These are phyloP conservation scores for Dichotomocladium elegans DNA, from an alignment of 371 early-diverging fungal species.

Conservation along the genomic window DNA sequence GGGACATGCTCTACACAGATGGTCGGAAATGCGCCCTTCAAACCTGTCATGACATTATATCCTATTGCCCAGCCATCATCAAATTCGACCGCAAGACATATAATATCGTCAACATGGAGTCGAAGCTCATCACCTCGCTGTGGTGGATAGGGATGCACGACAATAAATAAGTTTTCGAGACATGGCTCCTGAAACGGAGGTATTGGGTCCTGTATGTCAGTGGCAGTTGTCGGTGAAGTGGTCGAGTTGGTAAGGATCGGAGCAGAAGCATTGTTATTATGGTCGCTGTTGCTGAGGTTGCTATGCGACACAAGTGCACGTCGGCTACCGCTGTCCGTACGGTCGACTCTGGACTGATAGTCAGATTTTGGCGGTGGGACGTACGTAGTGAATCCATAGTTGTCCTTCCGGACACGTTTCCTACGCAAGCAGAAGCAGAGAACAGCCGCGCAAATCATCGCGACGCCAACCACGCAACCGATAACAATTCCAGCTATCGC, in stretches of 20 bases:
- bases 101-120: slow-evolving; percentile 61
- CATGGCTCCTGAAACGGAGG: slow-evolving; percentile 2
- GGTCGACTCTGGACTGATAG: not conserved
- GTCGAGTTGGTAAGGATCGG: not conserved
- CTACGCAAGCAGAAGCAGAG: slow-evolving; percentile 20
- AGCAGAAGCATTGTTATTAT: not conserved
- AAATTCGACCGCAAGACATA: slow-evolving; percentile 56
- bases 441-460: slow-evolving; percentile 4
- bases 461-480: slow-evolving; percentile 6
- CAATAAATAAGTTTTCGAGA: slow-evolving; percentile 43
- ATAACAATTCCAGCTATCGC: slow-evolving; percentile 15
- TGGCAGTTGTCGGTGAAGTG: not conserved
- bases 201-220: not conserved
- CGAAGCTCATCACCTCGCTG: slow-evolving; percentile 70
- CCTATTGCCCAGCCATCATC: slow-evolving; percentile 80
- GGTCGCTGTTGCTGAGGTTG: not conserved
- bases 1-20: slow-evolving; percentile 52
- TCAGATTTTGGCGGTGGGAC: slow-evolving; percentile 12
- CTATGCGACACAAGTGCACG: not conserved
- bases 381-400: slow-evolving; percentile 18
- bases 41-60: slow-evolving; percentile 61
- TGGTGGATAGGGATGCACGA: slow-evolving; percentile 57
- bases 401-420: slow-evolving; percentile 20
- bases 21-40: slow-evolving; percentile 70
- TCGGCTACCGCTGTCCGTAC: not conserved